Base-by-base conservation (phyloP, 768 basidiomycete species). In the Lentinula detonsa region DNA sequence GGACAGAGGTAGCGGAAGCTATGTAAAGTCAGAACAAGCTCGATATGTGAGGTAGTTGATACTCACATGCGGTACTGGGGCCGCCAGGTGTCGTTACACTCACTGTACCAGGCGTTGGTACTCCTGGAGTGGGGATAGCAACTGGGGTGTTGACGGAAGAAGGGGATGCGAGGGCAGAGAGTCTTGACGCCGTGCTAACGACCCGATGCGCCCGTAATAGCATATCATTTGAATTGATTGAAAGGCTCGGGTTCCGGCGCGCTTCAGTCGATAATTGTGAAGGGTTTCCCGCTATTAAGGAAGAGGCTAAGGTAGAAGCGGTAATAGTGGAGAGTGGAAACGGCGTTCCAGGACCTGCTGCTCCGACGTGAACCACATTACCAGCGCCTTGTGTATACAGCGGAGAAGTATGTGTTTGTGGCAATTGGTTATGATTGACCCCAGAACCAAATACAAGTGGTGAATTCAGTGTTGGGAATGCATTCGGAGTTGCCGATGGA, bases 131-230 rank as follows among this genome's bases (percentile, higher is more conserved):
- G 13, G 61, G 57, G 40, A 71, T 60, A 5, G 68, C 57, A 16
- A 70, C 60, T 5, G 65, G 58, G 8, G 67, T 64, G 3, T 63
- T 56, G 33, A 65, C 62, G 18, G 69, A 18, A 61, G 63, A 61
- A 50, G 67, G 33, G 53, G 62, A 50, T 13, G 63, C n/a, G 28
- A 59, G 46, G 15, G 54, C 23, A 37, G 42, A 33, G 33, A 54
- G 51, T 21, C 40, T 56, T 40, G 55, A 42, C 13, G 55, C 40
- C 16, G 55, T 56, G 39, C 40, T 56, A 45, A 43, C 23, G 13
- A 42, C 28, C 8, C 55, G 37, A 43, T 56, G 55, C 8, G 42
- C 55, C n/a, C 55, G 39, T 31, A 56, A 31, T 23, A 56, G 31
- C 5, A 3, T 16, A 5, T 37, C 40, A 43, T 43, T 56, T 5